Conservation (phyloP, 768 basidiomycete genomes). For the Kondoa subrosea region DNA sequence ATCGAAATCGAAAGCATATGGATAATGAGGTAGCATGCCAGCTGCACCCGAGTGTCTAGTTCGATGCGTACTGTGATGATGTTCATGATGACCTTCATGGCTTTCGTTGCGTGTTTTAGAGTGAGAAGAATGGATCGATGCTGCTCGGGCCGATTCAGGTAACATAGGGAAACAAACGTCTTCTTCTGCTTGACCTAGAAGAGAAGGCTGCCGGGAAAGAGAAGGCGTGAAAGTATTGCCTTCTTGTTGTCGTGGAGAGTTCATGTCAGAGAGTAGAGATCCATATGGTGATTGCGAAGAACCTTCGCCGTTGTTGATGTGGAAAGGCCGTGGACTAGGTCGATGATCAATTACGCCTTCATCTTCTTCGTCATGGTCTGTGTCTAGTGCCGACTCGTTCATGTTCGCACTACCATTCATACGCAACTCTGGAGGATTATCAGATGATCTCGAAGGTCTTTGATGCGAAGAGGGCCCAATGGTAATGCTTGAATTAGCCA, state of each 20-base stretch:
- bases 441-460: too few species aligned
- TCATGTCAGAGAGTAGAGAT: not conserved
- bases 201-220: constrained; percentile 23
- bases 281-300: not conserved
- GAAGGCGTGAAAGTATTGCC: constrained; percentile 17
- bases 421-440: too few species aligned
- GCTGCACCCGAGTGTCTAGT: constrained; percentile 17
- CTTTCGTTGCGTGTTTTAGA: constrained; percentile 8
- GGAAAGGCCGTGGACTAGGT: not conserved
- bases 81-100: not conserved
- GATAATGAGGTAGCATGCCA: constrained; percentile 32
- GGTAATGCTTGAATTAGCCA: not conserved
- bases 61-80: constrained; percentile 12
- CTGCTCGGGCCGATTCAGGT: not conserved
- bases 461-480: constrained; percentile 6
- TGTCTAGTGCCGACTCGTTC: constrained; percentile 20
- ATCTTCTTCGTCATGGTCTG: constrained; percentile 9
- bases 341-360: constrained; percentile 2
- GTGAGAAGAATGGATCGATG: constrained; percentile 16
- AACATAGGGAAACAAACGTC: constrained; percentile 28
- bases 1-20: constrained; percentile 52
- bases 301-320: not conserved
- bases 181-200: constrained; percentile 24
- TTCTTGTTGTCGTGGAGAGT: constrained; percentile 7
- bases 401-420: constrained; percentile 13